Evolutionary conservation across 495 filamentous ascomycete genomes (phyloP).

Genomic region (Penicillium samsonianum): DNA sequence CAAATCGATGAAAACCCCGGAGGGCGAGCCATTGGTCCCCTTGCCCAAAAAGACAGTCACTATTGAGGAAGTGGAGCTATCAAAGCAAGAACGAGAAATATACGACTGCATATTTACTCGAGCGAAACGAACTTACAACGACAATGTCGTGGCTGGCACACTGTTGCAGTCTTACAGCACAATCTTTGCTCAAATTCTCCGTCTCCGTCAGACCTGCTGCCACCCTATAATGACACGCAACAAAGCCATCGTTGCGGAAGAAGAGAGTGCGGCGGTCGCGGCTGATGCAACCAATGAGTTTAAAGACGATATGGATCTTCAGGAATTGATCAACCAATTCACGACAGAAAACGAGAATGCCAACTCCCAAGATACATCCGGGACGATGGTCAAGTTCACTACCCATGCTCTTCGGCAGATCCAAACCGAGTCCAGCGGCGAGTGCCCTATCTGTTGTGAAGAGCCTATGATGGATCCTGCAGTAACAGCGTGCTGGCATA

Average conservation of each 20-base stretch:
- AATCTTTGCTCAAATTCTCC: conserved; percentile 94
- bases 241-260: conserved; percentile 79
- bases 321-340: conserved; percentile 81
- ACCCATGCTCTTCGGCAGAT: conserved; percentile 88
- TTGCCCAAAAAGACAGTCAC: conserved; percentile 79
- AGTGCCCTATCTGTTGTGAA: conserved; percentile 93
- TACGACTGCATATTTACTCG: conserved; percentile 85
- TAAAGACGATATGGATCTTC: conserved; percentile 94
- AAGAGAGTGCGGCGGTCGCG: conserved; percentile 79
- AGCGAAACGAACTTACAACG: conserved; percentile 79
- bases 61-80: conserved; percentile 83
- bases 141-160: conserved; percentile 87
- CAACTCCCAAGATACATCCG: conserved; percentile 35
- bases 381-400: conserved; percentile 62
- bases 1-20: conserved; percentile 96
- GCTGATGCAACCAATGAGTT: conserved; percentile 77
- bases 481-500: conserved; percentile 96
- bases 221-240: conserved; percentile 89
- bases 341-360: conserved; percentile 65
- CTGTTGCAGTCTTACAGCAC: conserved; percentile 92
- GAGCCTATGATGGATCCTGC: conserved; percentile 93
- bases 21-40: conserved; percentile 81
- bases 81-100: conserved; percentile 79
- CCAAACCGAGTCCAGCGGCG: conserved; percentile 78
- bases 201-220: conserved; percentile 91